Evolutionary conservation across 495 filamentous ascomycete genomes (phyloP).

Genomic region (Annulohypoxylon nitens): DNA sequence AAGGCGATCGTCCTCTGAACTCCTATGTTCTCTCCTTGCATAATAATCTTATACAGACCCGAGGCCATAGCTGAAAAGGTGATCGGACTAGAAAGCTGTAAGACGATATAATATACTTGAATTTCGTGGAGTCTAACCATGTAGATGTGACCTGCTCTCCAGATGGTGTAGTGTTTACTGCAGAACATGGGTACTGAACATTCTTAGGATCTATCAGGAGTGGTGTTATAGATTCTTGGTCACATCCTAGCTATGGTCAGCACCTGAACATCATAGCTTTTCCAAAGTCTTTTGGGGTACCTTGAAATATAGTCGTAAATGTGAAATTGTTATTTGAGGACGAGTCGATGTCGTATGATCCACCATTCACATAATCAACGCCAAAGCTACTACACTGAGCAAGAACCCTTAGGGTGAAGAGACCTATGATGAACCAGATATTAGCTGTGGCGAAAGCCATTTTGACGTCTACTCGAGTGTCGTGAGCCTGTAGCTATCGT

Average conservation of each 20-base stretch:
- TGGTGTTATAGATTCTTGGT: constrained; percentile 56
- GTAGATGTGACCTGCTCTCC: constrained; percentile 56
- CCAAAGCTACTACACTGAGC: constrained; percentile 58
- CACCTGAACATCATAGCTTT: neutral
- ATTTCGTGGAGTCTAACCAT: constrained; percentile 48
- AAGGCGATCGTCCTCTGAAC: constrained; percentile 57
- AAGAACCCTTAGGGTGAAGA: constrained; percentile 47
- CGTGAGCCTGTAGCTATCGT: constrained; percentile 2
- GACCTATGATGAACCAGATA: constrained; percentile 30
- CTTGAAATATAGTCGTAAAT: constrained; percentile 59
- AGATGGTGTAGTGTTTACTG: constrained; percentile 54
- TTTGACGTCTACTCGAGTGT: neutral
- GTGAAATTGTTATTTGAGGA: constrained; percentile 58
- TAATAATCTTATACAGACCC: constrained; percentile 57
- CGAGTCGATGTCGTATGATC: constrained; percentile 58
- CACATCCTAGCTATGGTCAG: constrained; percentile 51
- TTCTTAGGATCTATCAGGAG: constrained; percentile 55
- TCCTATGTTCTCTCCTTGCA: constrained; percentile 55
- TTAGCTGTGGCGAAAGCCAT: constrained; percentile 35
- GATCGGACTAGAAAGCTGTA: constrained; percentile 48
- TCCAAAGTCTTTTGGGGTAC: constrained; percentile 29
- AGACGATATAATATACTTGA: neutral
- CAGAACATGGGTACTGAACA: constrained; percentile 55
- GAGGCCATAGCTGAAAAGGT: constrained; percentile 58
- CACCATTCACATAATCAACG: constrained; percentile 59